Conservation (phyloP, 352 stramenopile genomes). For the Phytopythium helicoides region DNA sequence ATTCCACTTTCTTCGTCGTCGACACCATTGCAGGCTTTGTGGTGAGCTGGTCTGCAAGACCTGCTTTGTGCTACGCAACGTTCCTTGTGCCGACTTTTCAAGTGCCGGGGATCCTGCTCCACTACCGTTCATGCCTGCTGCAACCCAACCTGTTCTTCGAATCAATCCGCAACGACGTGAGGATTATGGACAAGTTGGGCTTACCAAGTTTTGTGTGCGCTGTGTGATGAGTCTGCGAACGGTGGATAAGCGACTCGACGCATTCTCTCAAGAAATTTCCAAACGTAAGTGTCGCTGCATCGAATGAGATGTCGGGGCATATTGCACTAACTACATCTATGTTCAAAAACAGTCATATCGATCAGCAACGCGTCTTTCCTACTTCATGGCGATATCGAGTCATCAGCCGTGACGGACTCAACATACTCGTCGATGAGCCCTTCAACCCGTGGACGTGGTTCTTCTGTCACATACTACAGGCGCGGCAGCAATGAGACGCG, state of each 20-base stretch:
- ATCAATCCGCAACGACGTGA: background rate
- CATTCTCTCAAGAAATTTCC: constrained; percentile 28
- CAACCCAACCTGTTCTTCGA: constrained; percentile 1
- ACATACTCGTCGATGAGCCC: background rate
- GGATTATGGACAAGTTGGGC: constrained; percentile 13
- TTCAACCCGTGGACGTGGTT: constrained; percentile 5
- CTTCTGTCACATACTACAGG: constrained; percentile 28
- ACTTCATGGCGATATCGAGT: background rate
- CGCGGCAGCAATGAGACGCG: constrained; percentile 26
- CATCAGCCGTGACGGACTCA: background rate
- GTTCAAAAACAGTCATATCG: constrained; percentile 3
- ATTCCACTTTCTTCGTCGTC: constrained; percentile 23
- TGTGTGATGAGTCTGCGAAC: constrained; percentile 44
- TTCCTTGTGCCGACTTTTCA: constrained; percentile 18
- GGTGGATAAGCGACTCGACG: constrained; percentile 29
- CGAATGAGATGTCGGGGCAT: too few relatives aligned
- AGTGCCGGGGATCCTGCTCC: background rate
- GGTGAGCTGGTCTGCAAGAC: constrained; percentile 51
- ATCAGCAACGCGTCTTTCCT: constrained; percentile 3
- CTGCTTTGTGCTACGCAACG: constrained; percentile 39
- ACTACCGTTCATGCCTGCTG: background rate
- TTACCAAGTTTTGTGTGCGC: constrained; percentile 57
- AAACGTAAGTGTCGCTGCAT: constrained; percentile 10
- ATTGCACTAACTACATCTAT: background rate
- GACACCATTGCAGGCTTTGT: constrained; percentile 51